Percentiles rank a stretch among this genome's conserved stretches.
phyloP scores from a whole-genome alignment of 176 grass and related monocot genomes.

The Tuctoria greenei region DNA sequence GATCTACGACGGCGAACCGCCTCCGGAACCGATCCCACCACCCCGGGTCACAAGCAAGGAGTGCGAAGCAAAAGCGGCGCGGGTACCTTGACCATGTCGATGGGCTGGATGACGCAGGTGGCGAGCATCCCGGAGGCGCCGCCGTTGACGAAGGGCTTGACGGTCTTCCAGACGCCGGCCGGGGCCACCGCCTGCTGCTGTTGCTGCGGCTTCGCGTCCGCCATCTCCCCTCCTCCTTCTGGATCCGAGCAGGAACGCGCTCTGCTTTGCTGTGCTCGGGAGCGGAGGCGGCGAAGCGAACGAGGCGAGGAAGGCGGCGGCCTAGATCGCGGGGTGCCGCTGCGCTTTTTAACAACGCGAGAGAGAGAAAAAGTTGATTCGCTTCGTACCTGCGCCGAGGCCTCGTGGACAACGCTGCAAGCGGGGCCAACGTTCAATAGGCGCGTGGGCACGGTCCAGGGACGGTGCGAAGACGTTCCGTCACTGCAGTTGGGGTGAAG shows the following conservation, averaged over 20 bases:
- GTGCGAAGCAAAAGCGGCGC: not conserved
- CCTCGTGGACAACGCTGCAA: not conserved
- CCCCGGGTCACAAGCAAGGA: not conserved
- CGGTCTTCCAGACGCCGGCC: conserved; percentile 68
- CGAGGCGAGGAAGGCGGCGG: not conserved
- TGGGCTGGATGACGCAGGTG: conserved; percentile 96
- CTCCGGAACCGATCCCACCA: not conserved
- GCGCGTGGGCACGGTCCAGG: not conserved
- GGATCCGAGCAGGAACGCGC: not conserved
- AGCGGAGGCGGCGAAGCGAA: conserved; percentile 8
- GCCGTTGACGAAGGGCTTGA: conserved; percentile 95
- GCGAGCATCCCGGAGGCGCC: conserved; percentile 93
- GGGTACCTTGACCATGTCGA: conserved; percentile 96
- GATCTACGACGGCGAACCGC: conserved; percentile 13
- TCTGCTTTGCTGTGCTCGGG: not conserved
- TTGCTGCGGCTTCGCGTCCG: conserved; percentile 55
- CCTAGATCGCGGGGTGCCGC: conserved; percentile 32
- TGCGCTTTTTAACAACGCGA: conserved; percentile 42
- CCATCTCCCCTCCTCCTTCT: conserved; percentile 43
- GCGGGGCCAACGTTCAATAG: not conserved
- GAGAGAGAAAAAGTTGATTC: not conserved
- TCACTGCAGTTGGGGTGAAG: not conserved
- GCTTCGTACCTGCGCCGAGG: not conserved
- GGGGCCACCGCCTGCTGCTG: conserved; percentile 35
- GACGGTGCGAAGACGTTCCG: not conserved